phyloP scores from a whole-genome alignment of 148 eudicot genomes.

The Bassia scoparia region DNA sequence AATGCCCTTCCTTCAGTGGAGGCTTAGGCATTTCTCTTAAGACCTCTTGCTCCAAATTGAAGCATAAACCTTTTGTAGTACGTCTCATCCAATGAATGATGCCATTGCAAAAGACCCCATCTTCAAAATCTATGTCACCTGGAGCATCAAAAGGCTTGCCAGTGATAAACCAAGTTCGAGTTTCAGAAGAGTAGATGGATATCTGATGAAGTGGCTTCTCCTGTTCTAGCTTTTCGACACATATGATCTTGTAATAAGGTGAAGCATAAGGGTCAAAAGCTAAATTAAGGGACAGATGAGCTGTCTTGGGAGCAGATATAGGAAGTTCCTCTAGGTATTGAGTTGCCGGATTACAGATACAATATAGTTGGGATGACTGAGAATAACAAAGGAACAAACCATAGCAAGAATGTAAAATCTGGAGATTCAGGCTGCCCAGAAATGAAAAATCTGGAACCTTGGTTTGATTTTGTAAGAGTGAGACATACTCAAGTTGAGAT shows the following conservation, averaged over 20 bases:
- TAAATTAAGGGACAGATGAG: conserved; percentile 11
- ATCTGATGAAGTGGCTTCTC: conserved; percentile 9
- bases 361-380: background rate
- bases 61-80: conserved; percentile 22
- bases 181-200: conserved; percentile 17
- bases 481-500: conserved; percentile 22
- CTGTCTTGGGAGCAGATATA: background rate
- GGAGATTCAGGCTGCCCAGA: conserved; percentile 13
- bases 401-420: conserved; percentile 24
- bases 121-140: conserved; percentile 22
- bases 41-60: conserved; percentile 17
- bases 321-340: conserved; percentile 13
- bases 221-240: conserved; percentile 21
- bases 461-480: conserved; percentile 9
- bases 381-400: conserved; percentile 26
- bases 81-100: conserved; percentile 32
- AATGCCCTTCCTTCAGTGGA: conserved; percentile 19
- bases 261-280: conserved; percentile 22
- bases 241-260: conserved; percentile 24
- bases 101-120: conserved; percentile 30
- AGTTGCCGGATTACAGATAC: conserved; percentile 13
- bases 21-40: conserved; percentile 29
- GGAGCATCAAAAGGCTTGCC: conserved; percentile 22
- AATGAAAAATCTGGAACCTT: conserved; percentile 17
- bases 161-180: conserved; percentile 9